Evolutionary conservation across 1,284 basidiomycete species (phyloP).

Genomic region (Pisolithus thermaeus): DNA sequence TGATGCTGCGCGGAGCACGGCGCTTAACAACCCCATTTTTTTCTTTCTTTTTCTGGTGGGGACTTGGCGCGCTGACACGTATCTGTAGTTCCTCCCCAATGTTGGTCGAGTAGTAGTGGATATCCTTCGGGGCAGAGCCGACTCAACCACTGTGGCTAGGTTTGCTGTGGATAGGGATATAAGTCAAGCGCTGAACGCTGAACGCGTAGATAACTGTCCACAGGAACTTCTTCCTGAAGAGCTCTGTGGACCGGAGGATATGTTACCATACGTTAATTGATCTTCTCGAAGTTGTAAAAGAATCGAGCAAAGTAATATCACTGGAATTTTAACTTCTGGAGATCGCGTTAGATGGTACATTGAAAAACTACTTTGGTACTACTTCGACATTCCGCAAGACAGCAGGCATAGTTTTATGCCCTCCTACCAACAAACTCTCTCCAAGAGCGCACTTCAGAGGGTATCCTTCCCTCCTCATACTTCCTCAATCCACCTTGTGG

Average conservation of each 20-base stretch:
- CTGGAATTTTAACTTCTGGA: too few relatives aligned
- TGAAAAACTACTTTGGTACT: too few relatives aligned
- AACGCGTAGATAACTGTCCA: slow-evolving; percentile 25
- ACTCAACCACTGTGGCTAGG: slow-evolving; percentile 43
- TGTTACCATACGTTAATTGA: slow-evolving; percentile 23
- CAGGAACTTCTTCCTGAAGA: slow-evolving; percentile 41
- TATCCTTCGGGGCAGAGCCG: slow-evolving; percentile 60
- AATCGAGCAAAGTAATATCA: too few relatives aligned
- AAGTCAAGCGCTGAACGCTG: slow-evolving; percentile 26
- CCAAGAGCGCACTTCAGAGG: slow-evolving; percentile 92
- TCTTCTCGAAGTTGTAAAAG: not conserved
- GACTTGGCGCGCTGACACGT: not conserved
- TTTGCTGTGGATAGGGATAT: slow-evolving; percentile 46
- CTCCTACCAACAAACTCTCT: slow-evolving; percentile 75
- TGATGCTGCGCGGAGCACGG: not conserved
- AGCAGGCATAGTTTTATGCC: slow-evolving; percentile 35
- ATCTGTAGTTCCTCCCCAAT: slow-evolving; percentile 71
- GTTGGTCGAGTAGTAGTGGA: slow-evolving; percentile 74
- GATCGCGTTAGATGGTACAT: too few relatives aligned
- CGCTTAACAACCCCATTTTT: not conserved
- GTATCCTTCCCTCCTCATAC: slow-evolving; percentile 88
- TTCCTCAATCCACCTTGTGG: slow-evolving; percentile 74
- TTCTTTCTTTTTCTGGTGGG: not conserved
- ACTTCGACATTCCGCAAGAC: too few relatives aligned
- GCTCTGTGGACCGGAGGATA: slow-evolving; percentile 46